phyloP scores from a whole-genome alignment of 2,329 filamentous ascomycete species.

The Colletotrichum eleusines region DNA sequence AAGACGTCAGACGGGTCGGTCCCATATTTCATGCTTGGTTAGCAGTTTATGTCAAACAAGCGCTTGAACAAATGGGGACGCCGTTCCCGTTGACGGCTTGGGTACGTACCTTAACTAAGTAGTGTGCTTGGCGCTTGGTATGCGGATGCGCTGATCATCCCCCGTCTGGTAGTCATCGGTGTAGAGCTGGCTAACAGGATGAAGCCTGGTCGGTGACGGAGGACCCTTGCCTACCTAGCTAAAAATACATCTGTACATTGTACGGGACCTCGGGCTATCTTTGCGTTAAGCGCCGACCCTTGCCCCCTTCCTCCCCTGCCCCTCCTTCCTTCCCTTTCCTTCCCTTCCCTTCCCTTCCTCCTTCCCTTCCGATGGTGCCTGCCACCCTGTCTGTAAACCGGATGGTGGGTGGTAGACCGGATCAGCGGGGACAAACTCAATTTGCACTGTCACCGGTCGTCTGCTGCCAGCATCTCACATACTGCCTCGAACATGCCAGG shows the following conservation, averaged over 20 bases:
- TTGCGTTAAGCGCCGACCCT: conserved; percentile 39
- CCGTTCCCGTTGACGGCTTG: conserved; percentile 29
- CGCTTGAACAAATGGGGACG: conserved; percentile 38
- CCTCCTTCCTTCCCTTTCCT: neutral
- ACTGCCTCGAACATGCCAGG: neutral
- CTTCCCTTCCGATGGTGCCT: neutral
- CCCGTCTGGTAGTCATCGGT: conserved; percentile 10
- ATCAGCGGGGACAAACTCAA: conserved; percentile 16
- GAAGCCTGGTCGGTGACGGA: conserved; percentile 22
- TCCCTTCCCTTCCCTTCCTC: neutral
- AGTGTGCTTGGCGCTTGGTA: neutral
- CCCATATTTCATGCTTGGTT: conserved; percentile 18
- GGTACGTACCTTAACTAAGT: too few relatives aligned
- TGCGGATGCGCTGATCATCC: conserved; percentile 10
- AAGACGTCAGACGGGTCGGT: conserved; percentile 18
- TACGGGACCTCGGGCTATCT: too few relatives aligned
- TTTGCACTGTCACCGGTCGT: conserved; percentile 10
- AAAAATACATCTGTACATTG: conserved; percentile 35
- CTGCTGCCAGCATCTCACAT: neutral
- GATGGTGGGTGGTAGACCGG: neutral
- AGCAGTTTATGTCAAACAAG: conserved; percentile 26
- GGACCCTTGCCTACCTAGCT: conserved; percentile 22
- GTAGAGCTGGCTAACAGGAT: conserved; percentile 26
- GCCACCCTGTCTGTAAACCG: neutral
- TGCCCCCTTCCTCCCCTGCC: conserved; percentile 6